These are phyloP conservation scores for Zancudomyces culisetae DNA, from an alignment of 371 early-diverging fungal species.

Conservation along the genomic window DNA sequence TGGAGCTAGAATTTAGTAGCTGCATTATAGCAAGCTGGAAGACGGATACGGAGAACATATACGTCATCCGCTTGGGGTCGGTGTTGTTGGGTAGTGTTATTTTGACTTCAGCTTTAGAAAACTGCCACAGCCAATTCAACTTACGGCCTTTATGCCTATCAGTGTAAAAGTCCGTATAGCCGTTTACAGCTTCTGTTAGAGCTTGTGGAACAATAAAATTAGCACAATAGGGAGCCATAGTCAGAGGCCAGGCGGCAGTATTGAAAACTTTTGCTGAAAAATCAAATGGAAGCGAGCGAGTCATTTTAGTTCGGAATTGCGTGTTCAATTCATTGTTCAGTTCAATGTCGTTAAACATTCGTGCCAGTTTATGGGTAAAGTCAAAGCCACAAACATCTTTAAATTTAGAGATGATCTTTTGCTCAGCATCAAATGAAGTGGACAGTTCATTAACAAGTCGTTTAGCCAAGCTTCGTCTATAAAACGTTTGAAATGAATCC, in stretches of 20 bases:
- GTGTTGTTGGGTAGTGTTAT: slow-evolving; percentile 53
- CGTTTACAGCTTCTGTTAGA: slow-evolving; percentile 53
- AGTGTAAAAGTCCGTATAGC: slow-evolving; percentile 66
- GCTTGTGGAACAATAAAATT: slow-evolving; percentile 68
- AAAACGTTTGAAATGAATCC: slow-evolving; percentile 88
- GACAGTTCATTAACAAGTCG: slow-evolving; percentile 67
- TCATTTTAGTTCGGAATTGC: slow-evolving; percentile 32
- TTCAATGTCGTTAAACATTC: slow-evolving; percentile 83
- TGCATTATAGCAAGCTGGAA: slow-evolving; percentile 82
- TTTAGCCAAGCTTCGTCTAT: slow-evolving; percentile 69
- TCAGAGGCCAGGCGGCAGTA: slow-evolving; percentile 81
- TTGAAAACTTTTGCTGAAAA: slow-evolving; percentile 71
- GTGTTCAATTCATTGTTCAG: slow-evolving; percentile 68
- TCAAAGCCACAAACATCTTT: slow-evolving; percentile 84
- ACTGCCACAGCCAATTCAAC: slow-evolving; percentile 81
- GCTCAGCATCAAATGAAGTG: slow-evolving; percentile 65
- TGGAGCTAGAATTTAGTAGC: slow-evolving; percentile 30
- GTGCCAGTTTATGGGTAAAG: slow-evolving; percentile 72
- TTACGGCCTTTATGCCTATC: slow-evolving; percentile 66
- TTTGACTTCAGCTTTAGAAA: slow-evolving; percentile 73
- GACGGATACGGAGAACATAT: slow-evolving; percentile 37
- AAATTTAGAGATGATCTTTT: slow-evolving; percentile 59
- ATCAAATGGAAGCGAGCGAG: slow-evolving; percentile 38
- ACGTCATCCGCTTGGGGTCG: slow-evolving; percentile 34
- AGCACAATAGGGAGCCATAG: slow-evolving; percentile 36